Evolutionary conservation across 2,329 filamentous ascomycete species (phyloP).

Genomic region (Neofusicoccum sp.): DNA sequence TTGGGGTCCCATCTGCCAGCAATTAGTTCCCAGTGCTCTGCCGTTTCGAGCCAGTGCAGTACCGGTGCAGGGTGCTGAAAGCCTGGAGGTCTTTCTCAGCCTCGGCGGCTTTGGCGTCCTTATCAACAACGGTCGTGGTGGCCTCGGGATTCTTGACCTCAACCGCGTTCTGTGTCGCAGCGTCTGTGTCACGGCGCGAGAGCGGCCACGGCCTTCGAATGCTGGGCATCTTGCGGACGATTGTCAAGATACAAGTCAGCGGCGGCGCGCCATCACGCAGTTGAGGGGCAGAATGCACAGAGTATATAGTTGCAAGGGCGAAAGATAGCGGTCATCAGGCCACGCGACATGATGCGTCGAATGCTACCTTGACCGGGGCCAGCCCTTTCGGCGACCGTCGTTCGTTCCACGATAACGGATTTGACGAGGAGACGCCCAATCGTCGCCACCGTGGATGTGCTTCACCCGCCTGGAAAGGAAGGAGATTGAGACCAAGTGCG

Average conservation of each 20-base stretch:
- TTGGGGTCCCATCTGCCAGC: slow-evolving; percentile 16
- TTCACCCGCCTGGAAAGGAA: neutral
- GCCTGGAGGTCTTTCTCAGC: slow-evolving; percentile 13
- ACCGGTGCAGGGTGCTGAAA: slow-evolving; percentile 12
- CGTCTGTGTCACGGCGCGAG: slow-evolving; percentile 2
- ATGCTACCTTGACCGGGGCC: slow-evolving; percentile 9
- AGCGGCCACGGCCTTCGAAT: slow-evolving; percentile 8
- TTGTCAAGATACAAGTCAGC: neutral
- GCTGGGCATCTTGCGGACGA: slow-evolving; percentile 9
- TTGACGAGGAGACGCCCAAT: neutral
- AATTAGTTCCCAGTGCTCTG: neutral
- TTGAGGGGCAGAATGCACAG: neutral
- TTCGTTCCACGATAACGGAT: neutral
- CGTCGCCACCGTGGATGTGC: neutral
- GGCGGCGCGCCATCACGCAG: neutral
- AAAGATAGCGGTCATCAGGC: neutral
- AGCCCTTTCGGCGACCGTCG: neutral
- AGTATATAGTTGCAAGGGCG: neutral
- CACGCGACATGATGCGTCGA: neutral
- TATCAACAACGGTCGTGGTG: neutral
- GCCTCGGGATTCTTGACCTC: slow-evolving; percentile 3
- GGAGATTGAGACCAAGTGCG: neutral
- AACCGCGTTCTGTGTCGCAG: neutral
- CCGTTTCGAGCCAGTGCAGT: neutral
- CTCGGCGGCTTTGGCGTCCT: neutral